Evolutionary conservation across 306 rosid genomes (phyloP), one percentile per base, ranked within the genome.

Genomic region (Cicer pinnatifidum): DNA sequence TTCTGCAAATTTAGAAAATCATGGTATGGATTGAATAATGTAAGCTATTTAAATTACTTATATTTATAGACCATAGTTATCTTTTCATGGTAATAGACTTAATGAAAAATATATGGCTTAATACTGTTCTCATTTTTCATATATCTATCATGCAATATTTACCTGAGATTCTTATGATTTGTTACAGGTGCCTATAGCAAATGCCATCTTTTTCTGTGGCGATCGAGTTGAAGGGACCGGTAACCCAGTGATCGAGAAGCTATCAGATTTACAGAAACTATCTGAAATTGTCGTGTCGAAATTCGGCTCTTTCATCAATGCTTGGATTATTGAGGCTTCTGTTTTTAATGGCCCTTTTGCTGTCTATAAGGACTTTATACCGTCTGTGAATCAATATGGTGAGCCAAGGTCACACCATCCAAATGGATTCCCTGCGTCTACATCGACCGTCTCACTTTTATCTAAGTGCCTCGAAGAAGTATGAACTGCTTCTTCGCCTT

Each of bases 281-380:
- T 89, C 97, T 44, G 90, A 88, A 82, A 76, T 87, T 76, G 56
- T 91, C 56, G 96, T 85, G 76, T 80, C 89, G 15, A 91, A 94
- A 83, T 86, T 94, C 50, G 92, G 96, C 63, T 76, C 73, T 67
- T 84, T 53, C 11, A 56, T 81, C 72, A 93, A 93, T 80, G 85
- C 97, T 66, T 94, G 98, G 97, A 92, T 88, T 75, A 72, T 94
- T 33, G 92, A 89, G 75, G 91, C 96, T 80, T 84, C 97, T 54
- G 72, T 68, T 80, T 94, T 83, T 59, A 84, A 87, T 72, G 97
- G 97, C 56, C 87, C 97, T 78, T 94, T 87, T 7, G 92, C 98
- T 60, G 85, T 94, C 64, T 88, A 88, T 63, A 81, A 86, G 64
- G 92, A 89, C 73, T 91, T 94, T 76, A 74, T 89, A 54, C 89